phyloP scores from a whole-genome alignment of 345 rosid species.

The Syzygium aromaticum region DNA sequence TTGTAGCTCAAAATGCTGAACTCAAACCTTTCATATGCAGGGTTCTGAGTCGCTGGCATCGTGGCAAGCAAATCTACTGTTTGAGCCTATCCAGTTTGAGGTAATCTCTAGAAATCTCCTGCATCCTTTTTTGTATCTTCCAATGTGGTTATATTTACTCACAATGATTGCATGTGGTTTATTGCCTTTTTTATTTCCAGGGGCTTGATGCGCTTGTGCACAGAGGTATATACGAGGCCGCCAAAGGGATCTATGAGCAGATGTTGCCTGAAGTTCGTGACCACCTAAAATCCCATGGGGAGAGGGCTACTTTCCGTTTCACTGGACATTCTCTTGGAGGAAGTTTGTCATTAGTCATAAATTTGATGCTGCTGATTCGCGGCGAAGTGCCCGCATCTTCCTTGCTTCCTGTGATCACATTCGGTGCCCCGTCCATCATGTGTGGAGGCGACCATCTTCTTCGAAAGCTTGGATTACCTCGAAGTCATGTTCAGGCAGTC shows the following conservation, averaged over 20 bases:
- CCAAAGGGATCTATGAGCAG: conserved; percentile 87
- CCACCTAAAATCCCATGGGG: conserved; percentile 60
- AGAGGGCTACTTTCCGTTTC: conserved; percentile 67
- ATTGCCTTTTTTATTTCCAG: conserved; percentile 13
- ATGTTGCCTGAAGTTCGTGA: conserved; percentile 79
- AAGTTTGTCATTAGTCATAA: conserved; percentile 77
- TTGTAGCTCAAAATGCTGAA: neutral
- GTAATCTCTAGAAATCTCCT: conserved; percentile 14
- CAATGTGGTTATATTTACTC: neutral
- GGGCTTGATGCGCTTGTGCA: conserved; percentile 78
- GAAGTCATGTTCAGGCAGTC: conserved; percentile 58
- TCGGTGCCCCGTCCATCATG: conserved; percentile 92
- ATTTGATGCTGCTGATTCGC: conserved; percentile 77
- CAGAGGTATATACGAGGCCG: conserved; percentile 98
- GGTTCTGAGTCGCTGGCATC: conserved; percentile 93
- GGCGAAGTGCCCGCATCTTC: conserved; percentile 72
- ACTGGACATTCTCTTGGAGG: conserved; percentile 98
- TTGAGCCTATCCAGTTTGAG: conserved; percentile 90
- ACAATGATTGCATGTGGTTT: neutral
- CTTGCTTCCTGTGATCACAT: conserved; percentile 85
- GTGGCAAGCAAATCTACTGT: conserved; percentile 93
- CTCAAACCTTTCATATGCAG: conserved; percentile 20
- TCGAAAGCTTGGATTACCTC: conserved; percentile 69
- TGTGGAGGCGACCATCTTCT: conserved; percentile 90
- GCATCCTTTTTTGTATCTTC: neutral